Base-by-base conservation (phyloP, 139 green algal genomes). In the Tetradesmus lagerheimii region DNA sequence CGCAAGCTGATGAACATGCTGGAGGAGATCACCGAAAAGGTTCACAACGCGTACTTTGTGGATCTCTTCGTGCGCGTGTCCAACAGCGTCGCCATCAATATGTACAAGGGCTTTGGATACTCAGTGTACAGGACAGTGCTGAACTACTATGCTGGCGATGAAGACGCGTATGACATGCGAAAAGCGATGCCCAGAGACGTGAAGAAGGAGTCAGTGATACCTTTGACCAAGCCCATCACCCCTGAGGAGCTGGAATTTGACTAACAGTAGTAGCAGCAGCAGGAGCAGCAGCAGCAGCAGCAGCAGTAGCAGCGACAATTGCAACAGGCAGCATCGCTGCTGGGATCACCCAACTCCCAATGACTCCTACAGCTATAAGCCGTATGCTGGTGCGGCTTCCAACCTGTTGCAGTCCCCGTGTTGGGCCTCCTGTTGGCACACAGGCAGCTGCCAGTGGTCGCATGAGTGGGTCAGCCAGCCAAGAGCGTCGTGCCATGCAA, bases 31-130 rank as follows among this genome's bases (percentile, higher is more conserved):
- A 97, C 95, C 0, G 86, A 95, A 23, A 95, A 96, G 84, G 93
- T 96, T 62, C 95, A 98, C 92, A 81, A 97, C n/a, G 96, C 89
- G 5, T 99, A 98, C 93, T 99, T 99, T 93, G 98, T 99, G 11
- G 98, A 99, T 91, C 94, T 99, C 6, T 99, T 99, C 94, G 98
- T 99, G 35, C 95, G 98, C 4, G 95, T 94, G 67, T 98, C 95
- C 45, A 99, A 99, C 89, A 64, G 77, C 0, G 93, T 96, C 11
- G 98, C 98, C 15, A 99, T 99, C 77, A 81, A 82, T 43, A 99
- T 99, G 98, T 99, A 99, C 91, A 91, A 95, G 34, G 96, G 97
- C 91, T 97, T 99, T 86, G 98, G 98, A 1, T 99, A 99, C 94
- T 95, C 53, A 0, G 91, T 98, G 23, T 99, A 99, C 91, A 89